Percentiles rank a stretch among this genome's conserved stretches.
Evolutionary conservation across 768 basidiomycete species (phyloP).

Genomic region (Boletus huronensis): DNA sequence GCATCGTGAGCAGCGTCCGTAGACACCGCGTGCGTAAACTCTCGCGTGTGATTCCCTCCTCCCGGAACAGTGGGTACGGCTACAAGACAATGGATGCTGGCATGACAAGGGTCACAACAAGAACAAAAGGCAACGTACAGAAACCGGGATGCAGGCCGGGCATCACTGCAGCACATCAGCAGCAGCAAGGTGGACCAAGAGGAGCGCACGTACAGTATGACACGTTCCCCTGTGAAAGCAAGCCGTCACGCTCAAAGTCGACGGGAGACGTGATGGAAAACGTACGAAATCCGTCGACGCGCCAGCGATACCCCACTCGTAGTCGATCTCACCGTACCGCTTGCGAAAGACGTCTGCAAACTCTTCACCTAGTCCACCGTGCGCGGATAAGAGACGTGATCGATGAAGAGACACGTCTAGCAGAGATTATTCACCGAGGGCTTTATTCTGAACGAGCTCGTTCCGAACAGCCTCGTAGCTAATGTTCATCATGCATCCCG

Average conservation of each 20-base stretch:
- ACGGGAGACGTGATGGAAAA: neutral
- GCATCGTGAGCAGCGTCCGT: constrained; percentile 61
- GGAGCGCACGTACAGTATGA: constrained; percentile 52
- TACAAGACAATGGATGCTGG: constrained; percentile 21
- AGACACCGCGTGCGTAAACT: constrained; percentile 58
- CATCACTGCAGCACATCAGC: constrained; percentile 36
- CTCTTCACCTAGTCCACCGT: constrained; percentile 47
- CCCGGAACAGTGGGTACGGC: constrained; percentile 69
- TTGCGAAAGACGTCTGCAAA: constrained; percentile 57
- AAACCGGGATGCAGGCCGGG: constrained; percentile 73
- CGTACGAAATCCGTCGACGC: constrained; percentile 84
- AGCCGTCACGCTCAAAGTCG: neutral
- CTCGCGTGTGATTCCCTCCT: constrained; percentile 75
- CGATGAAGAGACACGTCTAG: neutral
- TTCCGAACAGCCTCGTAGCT: constrained; percentile 33
- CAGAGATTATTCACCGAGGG: constrained; percentile 42
- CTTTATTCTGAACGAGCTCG: constrained; percentile 67
- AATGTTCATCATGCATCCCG: constrained; percentile 56
- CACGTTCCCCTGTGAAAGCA: constrained; percentile 42
- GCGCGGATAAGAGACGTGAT: neutral
- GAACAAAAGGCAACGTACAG: constrained; percentile 10
- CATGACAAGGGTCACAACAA: neutral
- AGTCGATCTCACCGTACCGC: constrained; percentile 58
- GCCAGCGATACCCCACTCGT: constrained; percentile 60
- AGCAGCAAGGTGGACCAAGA: neutral